A percentile compares a stretch with the other conserved stretches of the same genome.
Evolutionary conservation across 192 early-diverging fungal genomes (phyloP).

Genomic region (Phycomyces blakesleeanus): DNA sequence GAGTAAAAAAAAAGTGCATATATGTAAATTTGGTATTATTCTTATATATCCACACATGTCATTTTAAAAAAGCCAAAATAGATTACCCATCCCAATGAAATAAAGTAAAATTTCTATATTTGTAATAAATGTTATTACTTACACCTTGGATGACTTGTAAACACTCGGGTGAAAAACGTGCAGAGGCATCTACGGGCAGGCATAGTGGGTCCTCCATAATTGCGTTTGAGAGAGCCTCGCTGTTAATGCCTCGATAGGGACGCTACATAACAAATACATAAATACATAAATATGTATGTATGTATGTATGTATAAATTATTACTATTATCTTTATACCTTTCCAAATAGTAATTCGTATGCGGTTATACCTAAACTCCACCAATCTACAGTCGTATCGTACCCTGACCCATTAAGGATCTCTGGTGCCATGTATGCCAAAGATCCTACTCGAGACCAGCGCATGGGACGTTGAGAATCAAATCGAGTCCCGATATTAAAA

Average conservation of each 20-base stretch:
- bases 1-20: too few species aligned
- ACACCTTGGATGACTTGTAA: too few species aligned
- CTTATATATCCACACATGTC: too few species aligned
- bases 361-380: slow-evolving; percentile 83
- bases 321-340: slow-evolving; percentile 62
- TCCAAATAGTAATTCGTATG: slow-evolving; percentile 73
- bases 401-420: slow-evolving; percentile 58
- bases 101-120: neutral
- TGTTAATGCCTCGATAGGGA: neutral
- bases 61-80: neutral
- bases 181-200: too few species aligned
- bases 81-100: neutral
- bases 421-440: slow-evolving; percentile 88
- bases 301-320: too few species aligned
- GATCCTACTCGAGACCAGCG: slow-evolving; percentile 82
- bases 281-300: too few species aligned
- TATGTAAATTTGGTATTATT: too few species aligned
- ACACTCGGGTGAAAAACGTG: too few species aligned
- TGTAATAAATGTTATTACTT: neutral
- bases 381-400: slow-evolving; percentile 53
- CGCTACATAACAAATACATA: neutral
- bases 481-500: slow-evolving; percentile 89
- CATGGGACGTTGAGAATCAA: slow-evolving; percentile 42
- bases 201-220: too few species aligned
- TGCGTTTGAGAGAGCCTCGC: too few species aligned